Conservation (phyloP, 2,329 filamentous ascomycete genomes). For the Tolypocladium album region DNA sequence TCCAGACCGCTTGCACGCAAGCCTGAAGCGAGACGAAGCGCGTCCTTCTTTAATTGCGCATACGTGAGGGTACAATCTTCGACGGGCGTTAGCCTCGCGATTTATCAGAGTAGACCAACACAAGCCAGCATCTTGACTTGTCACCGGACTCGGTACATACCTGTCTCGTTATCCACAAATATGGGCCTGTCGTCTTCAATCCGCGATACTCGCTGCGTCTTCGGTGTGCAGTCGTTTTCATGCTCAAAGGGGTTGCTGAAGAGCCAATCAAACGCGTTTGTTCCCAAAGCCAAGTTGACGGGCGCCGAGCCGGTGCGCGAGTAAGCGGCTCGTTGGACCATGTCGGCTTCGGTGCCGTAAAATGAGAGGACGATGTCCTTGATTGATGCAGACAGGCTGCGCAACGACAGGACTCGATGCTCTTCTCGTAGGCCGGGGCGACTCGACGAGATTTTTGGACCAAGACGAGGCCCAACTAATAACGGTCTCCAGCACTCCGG, state of each 20-base stretch:
- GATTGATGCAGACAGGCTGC: background rate
- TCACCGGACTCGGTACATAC: background rate
- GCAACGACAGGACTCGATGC: background rate
- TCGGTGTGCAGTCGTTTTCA: background rate
- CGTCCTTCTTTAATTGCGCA: background rate
- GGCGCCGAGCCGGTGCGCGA: background rate
- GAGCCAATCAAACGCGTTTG: background rate
- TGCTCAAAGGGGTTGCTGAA: background rate
- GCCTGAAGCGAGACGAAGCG: background rate
- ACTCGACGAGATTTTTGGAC: background rate
- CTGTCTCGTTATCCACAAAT: background rate
- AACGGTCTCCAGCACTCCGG: no score
- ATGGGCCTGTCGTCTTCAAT: background rate
- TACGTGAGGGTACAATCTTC: background rate
- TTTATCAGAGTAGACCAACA: background rate
- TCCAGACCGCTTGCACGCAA: background rate
- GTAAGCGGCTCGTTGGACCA: background rate
- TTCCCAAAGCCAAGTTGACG: background rate
- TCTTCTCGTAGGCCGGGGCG: background rate
- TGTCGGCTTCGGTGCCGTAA: background rate
- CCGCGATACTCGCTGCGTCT: background rate
- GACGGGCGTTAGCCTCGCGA: background rate
- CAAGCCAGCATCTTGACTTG: background rate
- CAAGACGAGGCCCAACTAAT: background rate
- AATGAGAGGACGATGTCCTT: no score